A percentile compares a stretch with the other conserved stretches of the same genome.
These are phyloP conservation scores for Botrytis medusae DNA, from an alignment of 2,329 filamentous ascomycete species.

Conservation along the genomic window DNA sequence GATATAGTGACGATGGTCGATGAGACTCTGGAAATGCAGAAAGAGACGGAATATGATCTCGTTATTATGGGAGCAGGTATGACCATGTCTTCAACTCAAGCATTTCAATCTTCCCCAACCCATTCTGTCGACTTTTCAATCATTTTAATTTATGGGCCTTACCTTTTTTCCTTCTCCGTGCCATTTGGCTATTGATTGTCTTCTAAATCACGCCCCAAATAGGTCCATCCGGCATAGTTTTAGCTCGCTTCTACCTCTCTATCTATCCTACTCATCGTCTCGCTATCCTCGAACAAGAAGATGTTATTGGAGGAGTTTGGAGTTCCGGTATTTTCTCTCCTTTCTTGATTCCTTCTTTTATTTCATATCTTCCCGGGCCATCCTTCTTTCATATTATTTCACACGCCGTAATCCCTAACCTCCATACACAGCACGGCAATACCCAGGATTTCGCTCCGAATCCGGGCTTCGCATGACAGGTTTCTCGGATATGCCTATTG, in stretches of 20 bases:
- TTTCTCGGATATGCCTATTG: slow-evolving; percentile 39
- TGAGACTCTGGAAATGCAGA: not conserved
- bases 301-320: not conserved
- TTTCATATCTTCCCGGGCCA: not conserved
- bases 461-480: slow-evolving; percentile 36
- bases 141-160: not conserved
- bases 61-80: not conserved
- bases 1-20: not conserved
- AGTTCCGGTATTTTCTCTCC: not conserved
- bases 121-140: not conserved
- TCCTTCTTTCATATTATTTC: not conserved
- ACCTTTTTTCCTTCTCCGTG: not conserved
- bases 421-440: slow-evolving; percentile 29
- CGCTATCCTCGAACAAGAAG: not conserved
- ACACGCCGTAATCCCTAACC: not conserved
- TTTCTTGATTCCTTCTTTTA: not conserved
- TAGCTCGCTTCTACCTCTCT: not conserved
- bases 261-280: not conserved
- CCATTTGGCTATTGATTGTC: not conserved
- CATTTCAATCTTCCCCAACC: not conserved
- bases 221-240: not conserved
- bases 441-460: slow-evolving; percentile 39
- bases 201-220: not conserved
- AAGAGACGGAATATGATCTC: not conserved
- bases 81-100: not conserved